A percentile compares a stretch with the other conserved stretches of the same genome.
These are phyloP conservation scores for Didymella lethalis DNA, from an alignment of 2,329 filamentous ascomycete species.

Conservation along the genomic window DNA sequence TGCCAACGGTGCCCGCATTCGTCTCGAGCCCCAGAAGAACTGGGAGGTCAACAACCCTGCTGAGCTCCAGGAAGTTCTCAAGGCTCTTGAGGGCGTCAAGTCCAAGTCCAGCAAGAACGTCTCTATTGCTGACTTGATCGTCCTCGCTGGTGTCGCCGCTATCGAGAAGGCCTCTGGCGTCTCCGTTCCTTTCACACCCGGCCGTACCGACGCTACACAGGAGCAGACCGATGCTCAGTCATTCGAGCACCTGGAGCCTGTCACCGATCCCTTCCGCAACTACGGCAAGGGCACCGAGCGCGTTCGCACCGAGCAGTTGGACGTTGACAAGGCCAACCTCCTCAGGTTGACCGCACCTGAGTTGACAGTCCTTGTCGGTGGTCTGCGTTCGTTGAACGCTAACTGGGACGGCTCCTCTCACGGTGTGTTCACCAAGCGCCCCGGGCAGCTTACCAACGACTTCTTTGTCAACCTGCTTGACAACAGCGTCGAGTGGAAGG, in stretches of 20 bases:
- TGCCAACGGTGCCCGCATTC: conserved; percentile 81
- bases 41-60: conserved; percentile 79
- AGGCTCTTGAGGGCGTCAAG: conserved; percentile 70
- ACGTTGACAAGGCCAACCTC: conserved; percentile 75
- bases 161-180: conserved; percentile 75
- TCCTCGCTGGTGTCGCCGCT: conserved; percentile 74
- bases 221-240: conserved; percentile 74
- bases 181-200: conserved; percentile 74
- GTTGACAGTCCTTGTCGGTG: conserved; percentile 74
- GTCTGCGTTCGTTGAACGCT: conserved; percentile 72
- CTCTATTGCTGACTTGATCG: conserved; percentile 80
- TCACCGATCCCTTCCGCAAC: conserved; percentile 81
- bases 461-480: conserved; percentile 84
- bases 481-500: conserved; percentile 70
- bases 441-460: conserved; percentile 77
- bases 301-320: conserved; percentile 71
- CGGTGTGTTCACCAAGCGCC: conserved; percentile 73
- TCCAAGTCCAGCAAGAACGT: conserved; percentile 72
- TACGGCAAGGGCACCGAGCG: conserved; percentile 70
- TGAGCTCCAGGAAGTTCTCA: conserved; percentile 69
- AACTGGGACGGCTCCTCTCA: conserved; percentile 74
- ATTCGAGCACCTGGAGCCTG: conserved; percentile 71
- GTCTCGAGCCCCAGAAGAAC: conserved; percentile 73
- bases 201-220: conserved; percentile 74
- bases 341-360: conserved; percentile 76